Conservation (phyloP, 306 rosid species). For the Cicer cuneatum region DNA sequence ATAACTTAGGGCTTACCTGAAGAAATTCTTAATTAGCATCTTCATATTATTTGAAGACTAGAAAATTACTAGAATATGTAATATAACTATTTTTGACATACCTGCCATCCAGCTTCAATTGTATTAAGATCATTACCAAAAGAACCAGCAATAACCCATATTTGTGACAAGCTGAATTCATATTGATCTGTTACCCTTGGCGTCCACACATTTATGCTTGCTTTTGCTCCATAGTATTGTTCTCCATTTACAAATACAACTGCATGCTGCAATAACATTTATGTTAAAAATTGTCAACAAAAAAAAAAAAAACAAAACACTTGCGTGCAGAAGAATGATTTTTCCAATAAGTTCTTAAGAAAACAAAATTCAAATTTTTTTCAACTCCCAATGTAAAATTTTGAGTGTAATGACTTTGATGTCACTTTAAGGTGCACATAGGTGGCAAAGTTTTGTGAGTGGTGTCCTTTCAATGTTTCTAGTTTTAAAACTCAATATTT, state of each 20-base stretch:
- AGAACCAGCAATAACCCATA: conserved; percentile 96
- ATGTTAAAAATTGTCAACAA: conserved; percentile 15
- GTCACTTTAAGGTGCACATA: conserved; percentile 3
- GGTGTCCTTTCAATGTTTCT: conserved; percentile 44
- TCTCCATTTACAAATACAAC: conserved; percentile 94
- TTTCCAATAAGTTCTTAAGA: too few relatives aligned
- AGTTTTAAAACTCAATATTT: conserved; percentile 33
- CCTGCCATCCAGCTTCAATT: conserved; percentile 99
- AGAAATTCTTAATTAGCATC: conserved; percentile 4
- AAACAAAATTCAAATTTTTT: background rate
- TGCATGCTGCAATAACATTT: conserved; percentile 74
- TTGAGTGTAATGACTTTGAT: conserved; percentile 29
- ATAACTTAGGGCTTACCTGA: conserved; percentile 96
- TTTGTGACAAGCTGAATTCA: conserved; percentile 95
- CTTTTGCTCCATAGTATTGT: conserved; percentile 96
- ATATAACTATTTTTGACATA: conserved; percentile 42
- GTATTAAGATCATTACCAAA: conserved; percentile 91
- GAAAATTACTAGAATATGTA: background rate
- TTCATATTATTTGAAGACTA: background rate
- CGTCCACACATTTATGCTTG: conserved; percentile 89
- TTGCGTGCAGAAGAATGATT: background rate
- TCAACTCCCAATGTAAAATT: background rate
- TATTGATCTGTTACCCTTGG: conserved; percentile 75
- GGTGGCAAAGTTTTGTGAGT: conserved; percentile 40
- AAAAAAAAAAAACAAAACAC: too few relatives aligned